Base-by-base conservation (phyloP, 805 yeast genomes). In the Metschnikowia proteae region DNA sequence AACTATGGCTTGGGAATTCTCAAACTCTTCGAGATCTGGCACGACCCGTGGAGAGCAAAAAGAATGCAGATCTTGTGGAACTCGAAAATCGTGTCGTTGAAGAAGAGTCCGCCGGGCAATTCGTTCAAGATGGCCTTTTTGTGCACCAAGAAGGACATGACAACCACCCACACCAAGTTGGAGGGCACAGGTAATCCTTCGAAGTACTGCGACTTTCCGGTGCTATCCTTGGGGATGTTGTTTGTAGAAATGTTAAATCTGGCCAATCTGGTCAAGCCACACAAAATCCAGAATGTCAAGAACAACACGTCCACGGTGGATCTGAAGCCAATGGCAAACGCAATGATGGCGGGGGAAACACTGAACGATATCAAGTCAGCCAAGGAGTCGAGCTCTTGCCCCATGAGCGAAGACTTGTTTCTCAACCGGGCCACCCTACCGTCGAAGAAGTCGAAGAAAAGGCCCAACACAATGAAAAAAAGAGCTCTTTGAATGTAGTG, bases 131-230 rank as follows among this genome's bases (percentile, higher is more conserved):
- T 79, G 46, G 71, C 75, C 41, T 65, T 69, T 42, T 76, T 71
- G 54, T 74, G 75, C 4, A 87, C 88, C 59, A 85, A 77, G 49
- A 70, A 70, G 3, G 88, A 87, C 89, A 92, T 84, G 33, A 81
- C 62, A 1, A 72, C 73, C 13, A 94, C 96, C 64, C 92, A 75
- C 43, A 78, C 71, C 56, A 94, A 74, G 34, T 95, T 84, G 2
- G 96, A 82, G 48, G 99, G 99, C 56, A 94, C 90, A 8, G 99
- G 99, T 46, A 94, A 79, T 3, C 99, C 99, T 73, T 94, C 99
- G 66, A 94, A 94, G 70, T 83, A 92, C 63, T 86, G 83, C 31
- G 94, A 81, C 70, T 91, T 91, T 17, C 99, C 99, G 17, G 78
- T 67, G 47, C 78, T 72, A 65, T 91, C 97, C 70, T 92, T 92